Evolutionary conservation across 2,329 filamentous ascomycete species (phyloP).

Genomic region (Stromatinia cepivora): DNA sequence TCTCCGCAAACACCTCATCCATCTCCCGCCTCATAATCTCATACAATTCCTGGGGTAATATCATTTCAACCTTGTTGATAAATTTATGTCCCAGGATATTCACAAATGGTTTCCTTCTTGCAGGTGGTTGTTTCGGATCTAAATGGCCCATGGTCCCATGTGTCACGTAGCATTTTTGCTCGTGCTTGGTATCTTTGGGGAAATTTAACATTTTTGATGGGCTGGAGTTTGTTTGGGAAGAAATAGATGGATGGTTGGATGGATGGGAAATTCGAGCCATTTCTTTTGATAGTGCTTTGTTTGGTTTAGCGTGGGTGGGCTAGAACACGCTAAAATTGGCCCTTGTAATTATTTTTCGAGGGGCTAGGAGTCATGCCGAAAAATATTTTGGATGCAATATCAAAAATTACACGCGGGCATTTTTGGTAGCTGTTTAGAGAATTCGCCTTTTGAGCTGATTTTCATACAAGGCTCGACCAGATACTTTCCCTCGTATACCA

Average conservation of each 20-base stretch:
- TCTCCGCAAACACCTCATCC: slow-evolving; percentile 49
- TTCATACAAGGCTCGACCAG: background rate
- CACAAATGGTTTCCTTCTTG: slow-evolving; percentile 75
- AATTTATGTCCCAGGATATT: slow-evolving; percentile 65
- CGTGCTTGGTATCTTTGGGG: slow-evolving; percentile 40
- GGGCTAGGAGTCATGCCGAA: slow-evolving; percentile 1
- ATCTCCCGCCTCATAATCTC: slow-evolving; percentile 49
- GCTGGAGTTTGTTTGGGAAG: background rate
- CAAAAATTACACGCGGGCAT: background rate
- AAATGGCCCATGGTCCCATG: slow-evolving; percentile 68
- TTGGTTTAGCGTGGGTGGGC: slow-evolving; percentile 9
- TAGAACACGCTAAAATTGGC: slow-evolving; percentile 3
- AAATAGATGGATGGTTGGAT: background rate
- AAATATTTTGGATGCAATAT: background rate
- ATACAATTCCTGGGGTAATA: slow-evolving; percentile 67
- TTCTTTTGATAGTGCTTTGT: slow-evolving; percentile 18
- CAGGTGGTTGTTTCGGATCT: slow-evolving; percentile 67
- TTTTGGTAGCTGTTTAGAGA: background rate
- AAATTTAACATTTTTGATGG: slow-evolving; percentile 45
- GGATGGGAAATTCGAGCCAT: background rate
- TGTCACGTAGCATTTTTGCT: slow-evolving; percentile 72
- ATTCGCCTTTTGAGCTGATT: background rate
- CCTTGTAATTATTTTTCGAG: slow-evolving; percentile 21
- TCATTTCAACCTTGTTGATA: slow-evolving; percentile 68
- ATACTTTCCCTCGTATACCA: background rate